These are phyloP conservation scores for Coccinonectria pachysandricola DNA, from an alignment of 2,329 filamentous ascomycete species.

Conservation along the genomic window DNA sequence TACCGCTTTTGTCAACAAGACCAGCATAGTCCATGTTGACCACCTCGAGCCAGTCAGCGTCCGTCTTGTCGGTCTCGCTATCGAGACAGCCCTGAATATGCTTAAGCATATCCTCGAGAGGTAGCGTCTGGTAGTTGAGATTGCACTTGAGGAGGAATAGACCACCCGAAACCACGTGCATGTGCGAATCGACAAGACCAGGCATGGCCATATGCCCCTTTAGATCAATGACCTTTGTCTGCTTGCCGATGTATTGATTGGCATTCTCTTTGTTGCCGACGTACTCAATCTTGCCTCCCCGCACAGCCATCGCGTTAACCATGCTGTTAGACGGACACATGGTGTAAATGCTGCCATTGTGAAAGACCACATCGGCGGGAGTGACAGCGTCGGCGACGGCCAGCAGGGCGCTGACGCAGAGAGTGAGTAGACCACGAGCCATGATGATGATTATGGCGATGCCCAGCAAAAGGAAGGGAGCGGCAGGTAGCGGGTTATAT, in stretches of 20 bases:
- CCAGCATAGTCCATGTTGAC: constrained; percentile 15
- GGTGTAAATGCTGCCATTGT: constrained; percentile 19
- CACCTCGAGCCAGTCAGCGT: constrained; percentile 17
- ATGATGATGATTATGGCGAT: too few species aligned
- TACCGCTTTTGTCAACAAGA: constrained; percentile 11
- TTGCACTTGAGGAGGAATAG: constrained; percentile 17
- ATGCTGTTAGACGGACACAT: constrained; percentile 8
- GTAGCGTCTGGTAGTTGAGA: constrained; percentile 17
- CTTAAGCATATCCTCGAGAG: constrained; percentile 6
- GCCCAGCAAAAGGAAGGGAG: too few species aligned
- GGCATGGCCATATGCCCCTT: constrained; percentile 21
- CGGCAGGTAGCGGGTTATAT: too few species aligned
- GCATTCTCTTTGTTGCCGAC: constrained; percentile 10
- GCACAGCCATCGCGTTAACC: constrained; percentile 12
- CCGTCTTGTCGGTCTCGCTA: constrained; percentile 10
- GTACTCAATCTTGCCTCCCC: constrained; percentile 12
- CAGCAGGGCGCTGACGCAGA: constrained; percentile 8
- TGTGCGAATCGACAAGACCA: constrained; percentile 19
- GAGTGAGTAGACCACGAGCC: constrained; percentile 9
- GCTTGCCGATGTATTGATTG: constrained; percentile 13
- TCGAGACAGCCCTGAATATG: constrained; percentile 18
- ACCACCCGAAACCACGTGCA: constrained; percentile 16
- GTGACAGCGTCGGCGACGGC: constrained; percentile 4
- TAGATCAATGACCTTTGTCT: constrained; percentile 17
- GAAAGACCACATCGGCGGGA: constrained; percentile 15